These are phyloP conservation scores for Globisporangium uncinulatum DNA, from an alignment of 352 stramenopile species.

Conservation along the genomic window DNA sequence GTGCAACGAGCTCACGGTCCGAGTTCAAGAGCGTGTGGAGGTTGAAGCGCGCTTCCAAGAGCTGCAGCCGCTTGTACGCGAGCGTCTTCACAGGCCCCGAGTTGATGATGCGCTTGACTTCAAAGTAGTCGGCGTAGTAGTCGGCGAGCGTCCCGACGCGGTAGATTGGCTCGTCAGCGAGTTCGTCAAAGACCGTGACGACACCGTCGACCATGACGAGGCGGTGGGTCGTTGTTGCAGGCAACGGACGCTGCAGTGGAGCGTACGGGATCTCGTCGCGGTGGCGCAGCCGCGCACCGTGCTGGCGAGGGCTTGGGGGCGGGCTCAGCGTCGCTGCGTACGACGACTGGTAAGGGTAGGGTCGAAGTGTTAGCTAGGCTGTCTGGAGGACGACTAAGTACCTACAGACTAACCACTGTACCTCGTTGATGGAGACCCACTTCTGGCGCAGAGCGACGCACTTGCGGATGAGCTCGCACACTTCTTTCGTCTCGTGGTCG, in stretches of 20 bases:
- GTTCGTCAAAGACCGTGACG: conserved; percentile 36
- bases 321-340: conserved; percentile 28
- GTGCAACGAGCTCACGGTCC: conserved; percentile 91
- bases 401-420: not conserved
- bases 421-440: conserved; percentile 58
- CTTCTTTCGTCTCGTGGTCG: conserved; percentile 70
- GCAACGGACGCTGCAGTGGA: conserved; percentile 34
- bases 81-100: conserved; percentile 84
- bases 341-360: not conserved
- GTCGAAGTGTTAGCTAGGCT: no score
- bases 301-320: conserved; percentile 31
- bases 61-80: conserved; percentile 82
- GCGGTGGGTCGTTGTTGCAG: conserved; percentile 40
- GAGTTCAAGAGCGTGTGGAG: conserved; percentile 96
- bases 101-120: conserved; percentile 85
- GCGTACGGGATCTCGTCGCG: conserved; percentile 72
- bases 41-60: conserved; percentile 93
- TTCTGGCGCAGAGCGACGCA: conserved; percentile 63
- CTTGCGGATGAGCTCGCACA: conserved; percentile 77
- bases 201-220: conserved; percentile 59
- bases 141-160: conserved; percentile 40
- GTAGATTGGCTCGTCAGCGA: conserved; percentile 25
- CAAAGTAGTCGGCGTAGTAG: conserved; percentile 74
- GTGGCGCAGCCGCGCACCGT: conserved; percentile 41
- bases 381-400: no score